These are phyloP conservation scores for Suhomyces coccinellae DNA, from an alignment of 1,139 yeast genomes.

Conservation along the genomic window DNA sequence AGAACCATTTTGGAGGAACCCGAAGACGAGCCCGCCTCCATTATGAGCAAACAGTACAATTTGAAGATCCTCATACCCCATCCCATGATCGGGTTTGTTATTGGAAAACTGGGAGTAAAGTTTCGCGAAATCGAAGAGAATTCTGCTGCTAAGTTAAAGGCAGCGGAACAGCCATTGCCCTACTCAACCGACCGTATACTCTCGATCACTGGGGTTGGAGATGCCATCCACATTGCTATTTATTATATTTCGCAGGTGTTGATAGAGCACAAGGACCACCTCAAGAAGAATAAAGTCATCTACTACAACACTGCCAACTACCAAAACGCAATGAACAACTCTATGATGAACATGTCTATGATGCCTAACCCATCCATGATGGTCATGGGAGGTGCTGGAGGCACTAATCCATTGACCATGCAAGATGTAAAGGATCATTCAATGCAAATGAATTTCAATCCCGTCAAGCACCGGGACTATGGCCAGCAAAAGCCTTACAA, in stretches of 20 bases:
- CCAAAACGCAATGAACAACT: conserved; percentile 27
- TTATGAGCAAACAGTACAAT: conserved; percentile 54
- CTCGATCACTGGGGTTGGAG: conserved; percentile 77
- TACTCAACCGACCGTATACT: conserved; percentile 78
- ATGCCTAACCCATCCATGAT: conserved; percentile 20
- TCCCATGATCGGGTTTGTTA: conserved; percentile 76
- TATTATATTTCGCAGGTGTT: conserved; percentile 71
- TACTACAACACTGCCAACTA: conserved; percentile 66
- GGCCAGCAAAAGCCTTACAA: conserved; percentile 31
- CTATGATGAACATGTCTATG: conserved; percentile 24
- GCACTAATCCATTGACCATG: conserved; percentile 19
- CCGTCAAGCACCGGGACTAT: conserved; percentile 16
- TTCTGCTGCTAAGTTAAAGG: conserved; percentile 77
- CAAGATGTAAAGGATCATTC: conserved; percentile 19
- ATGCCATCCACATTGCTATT: conserved; percentile 82
- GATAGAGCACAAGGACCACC: conserved; percentile 55
- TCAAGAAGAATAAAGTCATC: conserved; percentile 52
- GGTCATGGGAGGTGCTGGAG: conserved; percentile 17
- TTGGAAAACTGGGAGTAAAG: conserved; percentile 75
- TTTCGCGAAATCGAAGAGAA: conserved; percentile 81
- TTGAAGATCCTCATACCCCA: conserved; percentile 74
- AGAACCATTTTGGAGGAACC: conserved; percentile 70
- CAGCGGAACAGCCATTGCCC: conserved; percentile 75
- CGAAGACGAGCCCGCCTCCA: conserved; percentile 60
- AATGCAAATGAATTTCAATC: conserved; percentile 17